Evolutionary conservation across 1,284 basidiomycete species (phyloP), one percentile per base, ranked within the genome.

Genomic region (Moniliophthora roreri): DNA sequence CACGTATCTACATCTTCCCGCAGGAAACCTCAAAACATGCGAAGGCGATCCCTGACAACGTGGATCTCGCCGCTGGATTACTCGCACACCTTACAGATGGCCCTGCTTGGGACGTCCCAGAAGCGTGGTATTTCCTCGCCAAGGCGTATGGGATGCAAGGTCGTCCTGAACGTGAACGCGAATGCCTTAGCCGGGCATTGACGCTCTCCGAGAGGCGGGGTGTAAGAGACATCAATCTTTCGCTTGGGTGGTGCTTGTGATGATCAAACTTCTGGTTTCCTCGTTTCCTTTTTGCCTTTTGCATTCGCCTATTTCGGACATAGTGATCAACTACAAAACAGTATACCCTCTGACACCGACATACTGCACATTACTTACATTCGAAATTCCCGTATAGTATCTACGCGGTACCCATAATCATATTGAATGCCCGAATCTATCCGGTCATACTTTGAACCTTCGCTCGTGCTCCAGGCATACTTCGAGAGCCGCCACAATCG

Each of bases 81-180:
- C 69, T 91, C 8, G 73, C 74, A 0, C 81, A 85, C 57, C 63
- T 87, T 51, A 83, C 84, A 1, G 74, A 78, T 16, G 84, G 85
- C 0, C 68, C 74, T 0, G 95, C 88, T 4, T 97, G 93, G 93
- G 89, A 96, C 66, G 80, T 89, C 2, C 83, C 93, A 0, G 94
- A 97, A 68, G 94, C 91, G 23, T 98, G 95, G 95, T 95, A 88
- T 67, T 88, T 87, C 65, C 77, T 97, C 6, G 89, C 85, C 4
- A 88, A 85, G 64, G 89, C 91, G 16, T 90, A 89, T 63, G 83
- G 85, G 36, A 63, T 84, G 59, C 91, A 91, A 62, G 88, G 84
- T 0, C 78, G 87, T 47, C 80, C 77, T 60, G 84, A 85, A 48
- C 74, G 83, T 47, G 89, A 91, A 63, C 75, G 82, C 52, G 91